Conservation (phyloP, 1,139 yeast species). For the Diutina pseudorugosa region DNA sequence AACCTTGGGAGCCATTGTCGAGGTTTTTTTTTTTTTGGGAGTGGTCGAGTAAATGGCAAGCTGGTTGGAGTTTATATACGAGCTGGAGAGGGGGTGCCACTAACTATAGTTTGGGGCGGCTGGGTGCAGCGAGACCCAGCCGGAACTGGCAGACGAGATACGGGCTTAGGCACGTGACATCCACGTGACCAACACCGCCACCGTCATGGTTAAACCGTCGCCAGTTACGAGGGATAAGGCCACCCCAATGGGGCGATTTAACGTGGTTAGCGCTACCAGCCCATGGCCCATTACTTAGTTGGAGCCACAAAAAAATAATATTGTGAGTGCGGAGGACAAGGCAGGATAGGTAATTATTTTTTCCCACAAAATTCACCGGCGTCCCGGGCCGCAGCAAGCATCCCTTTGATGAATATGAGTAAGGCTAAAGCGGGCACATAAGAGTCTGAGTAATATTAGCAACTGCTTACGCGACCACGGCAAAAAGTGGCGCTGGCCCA, state of each 20-base stretch:
- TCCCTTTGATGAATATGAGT: neutral
- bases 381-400: neutral
- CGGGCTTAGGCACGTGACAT: neutral
- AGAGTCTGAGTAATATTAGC: neutral
- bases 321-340: neutral
- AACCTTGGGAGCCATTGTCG: conserved; percentile 19
- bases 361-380: too few species aligned
- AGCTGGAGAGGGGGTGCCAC: neutral
- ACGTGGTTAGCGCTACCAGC: too few species aligned
- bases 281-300: too few species aligned
- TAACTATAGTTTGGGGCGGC: neutral
- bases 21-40: too few species aligned
- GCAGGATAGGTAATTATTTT: neutral
- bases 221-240: too few species aligned
- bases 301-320: too few species aligned
- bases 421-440: neutral
- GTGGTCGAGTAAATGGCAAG: neutral
- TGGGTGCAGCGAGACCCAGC: too few species aligned
- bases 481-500: too few species aligned
- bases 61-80: neutral
- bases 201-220: too few species aligned
- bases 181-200: neutral
- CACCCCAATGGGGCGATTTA: too few species aligned
- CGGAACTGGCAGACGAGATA: too few species aligned
- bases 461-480: neutral